Base-by-base conservation (phyloP, 768 basidiomycete species). In the Tulasnella sp. region DNA sequence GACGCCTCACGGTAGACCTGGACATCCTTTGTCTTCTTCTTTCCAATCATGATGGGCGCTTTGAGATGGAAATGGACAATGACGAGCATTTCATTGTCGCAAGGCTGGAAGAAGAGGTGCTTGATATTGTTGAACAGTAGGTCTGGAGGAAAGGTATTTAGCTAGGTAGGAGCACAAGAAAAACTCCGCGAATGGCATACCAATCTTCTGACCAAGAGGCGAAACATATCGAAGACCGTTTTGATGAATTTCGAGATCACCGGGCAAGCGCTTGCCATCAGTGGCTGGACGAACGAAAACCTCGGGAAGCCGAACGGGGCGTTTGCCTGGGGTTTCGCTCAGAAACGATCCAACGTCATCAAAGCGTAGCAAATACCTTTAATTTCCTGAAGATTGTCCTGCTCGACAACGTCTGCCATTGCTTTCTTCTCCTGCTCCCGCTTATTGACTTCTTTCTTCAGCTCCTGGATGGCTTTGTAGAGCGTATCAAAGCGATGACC, bases 1-100 rank as follows among this genome's bases (percentile, higher is more conserved):
- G 95, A 94, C 9, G 96, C 97, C 85, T 99, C 98, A 11, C 97
- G 93, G 87, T 93, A 96, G 84, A 99, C 98, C 89, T 99, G 98
- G 7, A 99, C 90, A 83, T 99, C 98, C 93, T 93, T 94, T 29
- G 98, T 91, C 84, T 99, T 99, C 86, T 96, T 98, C 87, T 99
- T 99, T 79, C 98, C 97, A 81, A 99, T 94, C 89, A 99, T 97
- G 83, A 99, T 98, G 0, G 98, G 98, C 0, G 95, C 90, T 84
- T 90, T 98, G 73, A 99, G 88, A 83, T 99, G 94, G 73, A 98
- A 85, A 83, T 99, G 98, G 42, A 98, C 90, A 79, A 99, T 92
- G 77, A 98, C 96, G 75, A 98, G 88, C 26, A 99, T 86, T 84
- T 99, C 98, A 81, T 94, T 91, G 80, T 99, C 98, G 82, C 97